A percentile compares a stretch with the other conserved stretches of the same genome.
These are phyloP conservation scores for Eutrema yunnanense DNA, from an alignment of 345 rosid species.

Conservation along the genomic window DNA sequence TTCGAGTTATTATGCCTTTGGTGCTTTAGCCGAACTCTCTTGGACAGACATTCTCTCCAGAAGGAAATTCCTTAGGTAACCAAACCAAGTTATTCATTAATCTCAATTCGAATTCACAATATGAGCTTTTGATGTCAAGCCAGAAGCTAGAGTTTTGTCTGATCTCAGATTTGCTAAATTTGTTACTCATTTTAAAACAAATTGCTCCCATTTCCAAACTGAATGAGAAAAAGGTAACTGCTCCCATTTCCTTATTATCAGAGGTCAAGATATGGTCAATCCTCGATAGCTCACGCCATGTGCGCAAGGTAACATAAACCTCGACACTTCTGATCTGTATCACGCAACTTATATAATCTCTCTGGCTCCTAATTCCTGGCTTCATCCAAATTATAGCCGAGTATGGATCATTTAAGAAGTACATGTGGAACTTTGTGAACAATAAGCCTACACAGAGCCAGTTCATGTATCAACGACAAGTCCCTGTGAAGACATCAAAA, in stretches of 20 bases:
- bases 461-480: constrained; percentile 78
- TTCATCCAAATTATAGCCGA: constrained; percentile 63
- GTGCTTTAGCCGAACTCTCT: constrained; percentile 79
- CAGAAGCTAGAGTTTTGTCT: neutral
- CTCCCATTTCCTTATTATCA: constrained; percentile 56
- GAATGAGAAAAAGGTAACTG: constrained; percentile 52
- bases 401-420: constrained; percentile 74
- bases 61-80: constrained; percentile 67
- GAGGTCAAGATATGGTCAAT: constrained; percentile 68
- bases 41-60: constrained; percentile 78
- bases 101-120: neutral
- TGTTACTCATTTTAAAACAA: neutral
- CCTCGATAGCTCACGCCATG: constrained; percentile 72
- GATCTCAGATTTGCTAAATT: neutral
- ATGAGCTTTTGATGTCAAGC: neutral
- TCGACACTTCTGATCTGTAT: neutral
- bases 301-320: constrained; percentile 48
- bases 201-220: constrained; percentile 24
- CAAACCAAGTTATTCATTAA: neutral
- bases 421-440: constrained; percentile 93
- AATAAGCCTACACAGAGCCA: constrained; percentile 67
- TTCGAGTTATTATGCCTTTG: constrained; percentile 77
- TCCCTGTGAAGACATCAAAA: constrained; percentile 84
- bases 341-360: neutral
- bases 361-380: neutral